Evolutionary conservation across 257 asterid species (phyloP).

Genomic region (Vinca minor): DNA sequence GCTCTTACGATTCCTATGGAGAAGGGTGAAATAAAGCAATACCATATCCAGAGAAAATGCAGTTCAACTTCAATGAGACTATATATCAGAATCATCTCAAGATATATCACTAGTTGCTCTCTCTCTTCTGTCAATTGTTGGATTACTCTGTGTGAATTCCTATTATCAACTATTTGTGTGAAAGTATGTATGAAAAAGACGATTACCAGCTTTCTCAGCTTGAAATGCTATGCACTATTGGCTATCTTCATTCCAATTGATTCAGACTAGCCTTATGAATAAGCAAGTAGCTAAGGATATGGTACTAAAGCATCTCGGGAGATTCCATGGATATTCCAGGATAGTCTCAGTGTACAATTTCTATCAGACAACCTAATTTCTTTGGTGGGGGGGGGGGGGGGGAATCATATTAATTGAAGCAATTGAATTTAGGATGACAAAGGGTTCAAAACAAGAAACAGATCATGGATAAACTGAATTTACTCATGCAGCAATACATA

Average conservation of each 20-base stretch:
- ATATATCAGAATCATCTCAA: neutral
- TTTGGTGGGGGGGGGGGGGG: too few relatives aligned
- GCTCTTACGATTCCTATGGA: slow-evolving; percentile 48
- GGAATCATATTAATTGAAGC: neutral
- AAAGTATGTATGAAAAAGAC: neutral
- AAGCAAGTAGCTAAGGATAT: neutral
- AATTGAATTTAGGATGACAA: too few relatives aligned
- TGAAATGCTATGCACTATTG: slow-evolving; percentile 2
- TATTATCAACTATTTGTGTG: neutral
- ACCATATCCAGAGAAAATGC: slow-evolving; percentile 2
- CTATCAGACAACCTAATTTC: neutral
- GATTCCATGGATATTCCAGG: too few relatives aligned
- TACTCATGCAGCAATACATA: neutral
- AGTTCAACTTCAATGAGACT: slow-evolving; percentile 7
- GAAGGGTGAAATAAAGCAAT: slow-evolving; percentile 23
- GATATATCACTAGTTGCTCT: slow-evolving; percentile 41
- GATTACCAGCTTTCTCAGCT: neutral
- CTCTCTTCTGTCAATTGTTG: slow-evolving; percentile 76
- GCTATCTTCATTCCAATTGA: neutral
- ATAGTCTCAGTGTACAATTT: too few relatives aligned
- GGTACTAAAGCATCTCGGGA: too few relatives aligned
- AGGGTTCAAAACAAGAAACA: neutral
- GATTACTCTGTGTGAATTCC: slow-evolving; percentile 18
- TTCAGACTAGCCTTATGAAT: neutral
- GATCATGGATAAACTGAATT: neutral